Evolutionary conservation across 768 basidiomycete genomes (phyloP), one percentile per base, ranked within the genome.

Genomic region (Ramaria rubella): DNA sequence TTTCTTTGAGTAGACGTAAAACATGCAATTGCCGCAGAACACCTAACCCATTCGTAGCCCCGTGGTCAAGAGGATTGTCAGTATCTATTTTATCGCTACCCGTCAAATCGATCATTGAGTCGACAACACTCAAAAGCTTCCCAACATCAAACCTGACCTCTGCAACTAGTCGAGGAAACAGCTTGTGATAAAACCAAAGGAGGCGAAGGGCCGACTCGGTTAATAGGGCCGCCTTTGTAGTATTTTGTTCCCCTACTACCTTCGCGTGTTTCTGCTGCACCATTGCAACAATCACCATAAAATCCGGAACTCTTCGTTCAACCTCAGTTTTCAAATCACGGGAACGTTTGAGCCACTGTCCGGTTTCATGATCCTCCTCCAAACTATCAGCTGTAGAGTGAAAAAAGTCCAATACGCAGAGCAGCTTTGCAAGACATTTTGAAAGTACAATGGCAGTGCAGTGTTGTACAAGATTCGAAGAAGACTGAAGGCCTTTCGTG

Each of bases 61-160:
- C 61, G 65, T 73, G 19, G 60, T 59, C 11, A 51, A 61, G 49
- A 42, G 63, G 40, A 29, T 64, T 38, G 38, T 65, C 55, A 62
- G 19, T 49, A 6, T 24, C 49, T 17, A 23, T 33, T 21, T 46
- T 29, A 29, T 29, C 29, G n/a, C 51, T 31, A 8, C 55, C 62
- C 24, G 61, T 57, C 1, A 27, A 68, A n/a, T 54, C 62, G 8
- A 42, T 63, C 31, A 55, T 29, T 24, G 23, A 42, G 43, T 72
- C 67, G 45, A 68, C 60, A 85, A 73, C 55, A 75, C 72, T 55
- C 74, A 73, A 27, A 94, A 94, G 65, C 67, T 91, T 91, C 2
- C 90, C 90, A 34, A 87, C 81, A 67, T 97, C 94, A 62, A 94
- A 97, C 49, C 84, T 76, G 26, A 83, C 82, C 67, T 94, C 92